Conservation (phyloP, 257 asterid genomes). For the Solanum chaucha region DNA sequence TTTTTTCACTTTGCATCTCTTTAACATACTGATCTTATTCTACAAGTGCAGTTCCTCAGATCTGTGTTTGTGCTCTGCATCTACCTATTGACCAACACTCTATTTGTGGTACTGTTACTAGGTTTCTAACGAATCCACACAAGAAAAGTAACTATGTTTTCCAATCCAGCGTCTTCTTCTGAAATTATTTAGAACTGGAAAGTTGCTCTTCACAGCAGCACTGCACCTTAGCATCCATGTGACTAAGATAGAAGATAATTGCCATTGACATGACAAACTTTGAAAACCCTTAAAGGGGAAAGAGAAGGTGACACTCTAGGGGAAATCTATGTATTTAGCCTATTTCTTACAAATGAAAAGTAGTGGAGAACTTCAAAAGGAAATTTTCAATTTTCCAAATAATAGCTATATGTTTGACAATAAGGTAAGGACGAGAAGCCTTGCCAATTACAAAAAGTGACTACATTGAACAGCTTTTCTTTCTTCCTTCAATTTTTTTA, state of each 20-base stretch:
- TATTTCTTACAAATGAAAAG: background rate
- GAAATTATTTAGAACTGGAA: background rate
- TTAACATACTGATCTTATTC: background rate
- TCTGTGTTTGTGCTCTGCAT: background rate
- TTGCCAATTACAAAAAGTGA: background rate
- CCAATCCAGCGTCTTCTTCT: background rate
- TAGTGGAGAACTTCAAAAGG: background rate
- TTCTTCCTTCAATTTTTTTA: background rate
- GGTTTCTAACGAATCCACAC: background rate
- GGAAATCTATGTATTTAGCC: background rate
- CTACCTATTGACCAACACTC: background rate
- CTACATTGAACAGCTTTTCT: background rate
- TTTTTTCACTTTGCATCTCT: background rate
- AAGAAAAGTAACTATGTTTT: background rate
- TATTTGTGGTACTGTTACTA: background rate
- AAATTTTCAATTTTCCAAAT: background rate
- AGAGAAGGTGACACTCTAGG: background rate
- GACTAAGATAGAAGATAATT: background rate
- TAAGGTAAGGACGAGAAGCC: background rate
- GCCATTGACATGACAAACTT: background rate
- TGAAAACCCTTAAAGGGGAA: no score
- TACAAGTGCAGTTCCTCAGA: background rate
- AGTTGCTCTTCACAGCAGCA: background rate
- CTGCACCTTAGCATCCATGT: background rate
- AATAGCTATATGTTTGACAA: background rate